Base-by-base conservation (phyloP, 73 alveolate species). In the Symbiodinium pilosum region DNA sequence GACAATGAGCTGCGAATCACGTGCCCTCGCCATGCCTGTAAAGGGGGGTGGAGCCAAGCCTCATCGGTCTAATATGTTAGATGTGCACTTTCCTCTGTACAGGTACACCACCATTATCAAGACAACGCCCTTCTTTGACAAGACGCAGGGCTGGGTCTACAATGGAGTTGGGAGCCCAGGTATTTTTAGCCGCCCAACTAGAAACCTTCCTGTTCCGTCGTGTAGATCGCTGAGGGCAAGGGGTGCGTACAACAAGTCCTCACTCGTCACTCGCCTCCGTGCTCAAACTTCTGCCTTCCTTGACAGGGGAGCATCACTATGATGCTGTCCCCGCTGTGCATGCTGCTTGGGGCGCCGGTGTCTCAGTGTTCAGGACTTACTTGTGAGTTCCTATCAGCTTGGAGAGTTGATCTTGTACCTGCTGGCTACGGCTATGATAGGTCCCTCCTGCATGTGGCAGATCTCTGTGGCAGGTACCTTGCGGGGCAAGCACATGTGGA, bases 401-500 rank as follows among this genome's bases (percentile, higher is more conserved):
- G n/a, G n/a, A n/a, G n/a, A n/a, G n/a, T n/a, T n/a, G n/a, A n/a
- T n/a, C n/a, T n/a, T n/a, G n/a, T n/a, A n/a, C n/a, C n/a, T n/a
- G n/a, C n/a, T n/a, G n/a, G n/a, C n/a, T n/a, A n/a, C n/a, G n/a
- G n/a, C n/a, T n/a, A n/a, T n/a, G n/a, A n/a, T n/a, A n/a, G n/a
- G n/a, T n/a, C n/a, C n/a, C n/a, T n/a, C n/a, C n/a, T n/a, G n/a
- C n/a, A n/a, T n/a, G n/a, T n/a, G n/a, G n/a, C n/a, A n/a, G n/a
- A n/a, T 5, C 21, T 7, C 28, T 39, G 8, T 30, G 56, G 42
- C n/a, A 87, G 94, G 87, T 89, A 89, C 87, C 95, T 89, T 4
- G 86, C 95, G 30, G 95, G 95, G 14, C 87, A 89, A 43, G 95
- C 95, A 69, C 95, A 89, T n/a, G 86, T 89, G 40, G 95, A 89